Conservation (phyloP, 441 rosid genomes). For the Gossypium trilobum region DNA sequence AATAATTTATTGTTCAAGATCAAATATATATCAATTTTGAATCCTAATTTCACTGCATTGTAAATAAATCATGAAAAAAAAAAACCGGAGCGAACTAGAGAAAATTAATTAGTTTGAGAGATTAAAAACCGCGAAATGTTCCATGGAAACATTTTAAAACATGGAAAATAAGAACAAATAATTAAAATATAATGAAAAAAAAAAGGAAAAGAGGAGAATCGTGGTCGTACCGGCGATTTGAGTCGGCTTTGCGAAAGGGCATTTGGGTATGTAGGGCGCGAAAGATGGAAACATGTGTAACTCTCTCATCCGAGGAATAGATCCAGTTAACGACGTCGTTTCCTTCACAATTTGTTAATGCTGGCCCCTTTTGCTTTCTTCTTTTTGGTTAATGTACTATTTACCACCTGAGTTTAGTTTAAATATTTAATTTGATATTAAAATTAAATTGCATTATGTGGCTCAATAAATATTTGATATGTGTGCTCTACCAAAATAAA, state of each 20-base stretch:
- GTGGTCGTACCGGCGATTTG: neutral
- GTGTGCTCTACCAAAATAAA: too few relatives aligned
- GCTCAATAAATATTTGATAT: too few relatives aligned
- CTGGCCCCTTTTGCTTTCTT: neutral
- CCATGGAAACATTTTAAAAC: neutral
- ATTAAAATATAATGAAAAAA: neutral
- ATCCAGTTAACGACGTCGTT: constrained; percentile 12
- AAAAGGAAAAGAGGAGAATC: neutral
- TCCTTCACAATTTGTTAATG: neutral
- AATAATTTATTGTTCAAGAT: neutral
- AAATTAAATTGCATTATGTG: too few relatives aligned
- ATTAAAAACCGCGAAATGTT: neutral
- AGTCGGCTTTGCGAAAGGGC: neutral
- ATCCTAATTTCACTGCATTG: constrained; percentile 1
- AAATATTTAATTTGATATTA: too few relatives aligned
- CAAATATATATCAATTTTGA: neutral
- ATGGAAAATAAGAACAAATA: neutral
- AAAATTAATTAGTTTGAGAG: neutral
- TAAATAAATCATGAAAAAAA: neutral
- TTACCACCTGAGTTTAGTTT: too few relatives aligned
- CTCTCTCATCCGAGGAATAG: neutral
- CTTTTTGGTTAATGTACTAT: too few relatives aligned
- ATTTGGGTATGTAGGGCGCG: neutral
- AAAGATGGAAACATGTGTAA: neutral
- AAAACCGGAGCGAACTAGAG: neutral